Evolutionary conservation across 805 yeast genomes (phyloP), one percentile per base, ranked within the genome.

Genomic region (Kuraishia borneana): DNA sequence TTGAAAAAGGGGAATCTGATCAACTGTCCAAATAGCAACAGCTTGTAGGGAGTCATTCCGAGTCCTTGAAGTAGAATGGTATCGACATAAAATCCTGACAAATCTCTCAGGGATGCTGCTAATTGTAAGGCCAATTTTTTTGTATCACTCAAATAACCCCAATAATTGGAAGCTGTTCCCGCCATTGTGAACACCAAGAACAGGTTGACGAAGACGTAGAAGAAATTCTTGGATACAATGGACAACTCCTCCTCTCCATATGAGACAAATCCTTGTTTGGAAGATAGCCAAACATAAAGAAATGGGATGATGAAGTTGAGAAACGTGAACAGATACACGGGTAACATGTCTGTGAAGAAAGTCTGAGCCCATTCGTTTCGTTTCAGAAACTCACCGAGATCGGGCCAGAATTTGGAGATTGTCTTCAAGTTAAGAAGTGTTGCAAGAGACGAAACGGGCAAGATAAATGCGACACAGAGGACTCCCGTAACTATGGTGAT

Each of bases 181-280:
- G 94, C 94, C 47, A 88, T 70, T 1, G 97, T 89, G 61, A 92
- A 92, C 19, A 89, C 95, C 50, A 89, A 63, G 51, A 89, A 92
- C 69, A 92, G 66, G 55, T 89, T 89, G 42, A 89, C 94, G 59
- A 92, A 92, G 25, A 88, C 82, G 56, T 87, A 92, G 53, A 92
- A 88, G 59, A 88, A 89, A 61, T 92, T 92, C 58, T 89, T 89
- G 19, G 92, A 76, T 2, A 89, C 94, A 18, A 87, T 73, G 0
- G 95, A 81, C 13, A 87, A 59, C 52, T 92, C 97, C 44, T 83
- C 95, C 44, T 92, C 97, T 26, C 95, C 88, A 46, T 82, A 79
- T 5, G 96, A 85, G 0, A 94, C 77, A 46, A 74, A 83, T 0
- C 97, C 97, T 60, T 89, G 98, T 33, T 72, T 66, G 3, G 76